Base-by-base conservation (phyloP, 768 basidiomycete species). In the Trametes sanguinea region DNA sequence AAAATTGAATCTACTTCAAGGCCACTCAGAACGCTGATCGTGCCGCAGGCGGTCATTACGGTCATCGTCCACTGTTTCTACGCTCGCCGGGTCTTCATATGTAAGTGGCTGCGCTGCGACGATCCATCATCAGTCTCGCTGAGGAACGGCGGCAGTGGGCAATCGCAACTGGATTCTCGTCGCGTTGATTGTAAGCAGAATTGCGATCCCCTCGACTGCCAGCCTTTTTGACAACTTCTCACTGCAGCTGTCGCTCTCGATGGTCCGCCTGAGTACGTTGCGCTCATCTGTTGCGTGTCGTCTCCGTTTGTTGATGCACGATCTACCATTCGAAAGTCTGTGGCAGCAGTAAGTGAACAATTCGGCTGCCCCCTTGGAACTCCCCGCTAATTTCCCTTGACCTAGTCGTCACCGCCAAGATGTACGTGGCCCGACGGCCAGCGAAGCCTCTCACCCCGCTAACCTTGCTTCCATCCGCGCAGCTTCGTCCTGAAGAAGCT, bases 1-100 rank as follows among this genome's bases (percentile, higher is more conserved):
- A 6, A 37, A 37, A 6, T 2, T 37, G 11, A 6, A 37, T 22
- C 22, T 11, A 37, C 11, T 37, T 37, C 35, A 6, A 37, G 1
- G 35, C 11, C 6, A 11, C 35, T 11, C 11, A 11, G 6, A 37
- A 37, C 6, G 6, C 35, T 37, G 6, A 37, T 37, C 6, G 6
- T 6, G 11, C n/a, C 22, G 27, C 40, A 64, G 53, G 63, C 57
- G 6, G 16, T 52, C 27, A 64, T 64, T 32, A 54, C 62, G 13
- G 56, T 63, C 17, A 63, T 60, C 22, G 56, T 58, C 5, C 63
- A 64, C 29, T 59, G 57, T 32, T 64, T 64, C 57, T 64, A 64
- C 42, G 63, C 63, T 7, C 63, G 63, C 2, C 57, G 63, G 4
- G 46, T 64, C 17, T 64, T 42, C 40, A 51, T 64, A 4, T 42